Evolutionary conservation across 306 rosid genomes (phyloP).

Genomic region (Geum urbanum): DNA sequence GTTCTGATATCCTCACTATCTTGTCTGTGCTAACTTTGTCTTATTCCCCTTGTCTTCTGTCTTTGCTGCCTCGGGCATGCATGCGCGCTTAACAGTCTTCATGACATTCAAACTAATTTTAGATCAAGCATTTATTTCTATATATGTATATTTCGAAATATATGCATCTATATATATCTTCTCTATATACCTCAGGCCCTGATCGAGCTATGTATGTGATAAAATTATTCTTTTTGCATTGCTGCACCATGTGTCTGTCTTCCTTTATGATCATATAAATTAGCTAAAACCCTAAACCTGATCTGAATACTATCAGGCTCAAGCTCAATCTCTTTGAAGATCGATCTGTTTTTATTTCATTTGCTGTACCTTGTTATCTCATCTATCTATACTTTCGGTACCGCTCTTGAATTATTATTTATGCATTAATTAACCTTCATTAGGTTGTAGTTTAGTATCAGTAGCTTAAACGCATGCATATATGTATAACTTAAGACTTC

Average conservation of each 20-base stretch:
- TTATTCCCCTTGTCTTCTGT: conserved; percentile 35
- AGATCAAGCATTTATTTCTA: conserved; percentile 20
- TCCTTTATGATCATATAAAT: not conserved
- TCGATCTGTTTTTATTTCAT: too few relatives aligned
- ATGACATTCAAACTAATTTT: conserved; percentile 17
- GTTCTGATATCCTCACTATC: not conserved
- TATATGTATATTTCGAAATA: not conserved
- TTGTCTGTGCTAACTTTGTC: conserved; percentile 28
- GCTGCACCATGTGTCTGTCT: not conserved
- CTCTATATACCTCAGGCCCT: not conserved
- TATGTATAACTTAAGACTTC: too few relatives aligned
- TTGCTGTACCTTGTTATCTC: too few relatives aligned
- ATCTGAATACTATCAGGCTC: not conserved
- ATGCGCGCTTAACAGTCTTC: conserved; percentile 20
- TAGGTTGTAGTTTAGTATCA: too few relatives aligned
- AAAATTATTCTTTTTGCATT: conserved; percentile 23
- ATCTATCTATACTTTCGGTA: too few relatives aligned
- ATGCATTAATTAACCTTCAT: too few relatives aligned
- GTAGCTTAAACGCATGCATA: too few relatives aligned
- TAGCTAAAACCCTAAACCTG: not conserved
- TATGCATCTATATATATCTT: not conserved
- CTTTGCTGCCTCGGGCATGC: conserved; percentile 15
- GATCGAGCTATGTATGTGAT: not conserved
- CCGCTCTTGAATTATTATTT: too few relatives aligned
- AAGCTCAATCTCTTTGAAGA: too few relatives aligned